Evolutionary conservation across 768 basidiomycete species (phyloP).

Genomic region (Suillus placidus): DNA sequence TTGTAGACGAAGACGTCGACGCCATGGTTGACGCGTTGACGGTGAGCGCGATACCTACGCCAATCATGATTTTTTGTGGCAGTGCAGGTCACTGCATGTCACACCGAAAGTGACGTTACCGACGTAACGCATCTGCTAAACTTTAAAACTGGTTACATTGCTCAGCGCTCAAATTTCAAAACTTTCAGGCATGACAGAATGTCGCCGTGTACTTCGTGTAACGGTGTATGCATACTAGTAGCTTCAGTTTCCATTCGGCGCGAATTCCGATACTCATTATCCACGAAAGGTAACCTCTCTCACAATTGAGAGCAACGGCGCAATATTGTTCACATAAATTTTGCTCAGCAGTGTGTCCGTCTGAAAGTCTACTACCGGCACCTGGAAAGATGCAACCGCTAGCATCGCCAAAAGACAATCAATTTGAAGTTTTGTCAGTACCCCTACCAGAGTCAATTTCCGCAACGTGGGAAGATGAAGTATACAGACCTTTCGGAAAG

Average conservation of each 20-base stretch:
- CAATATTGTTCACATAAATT: background rate
- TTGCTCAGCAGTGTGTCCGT: background rate
- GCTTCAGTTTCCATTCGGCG: background rate
- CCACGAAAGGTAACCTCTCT: background rate
- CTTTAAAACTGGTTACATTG: too few species aligned
- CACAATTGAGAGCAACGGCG: background rate
- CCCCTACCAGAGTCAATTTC: background rate
- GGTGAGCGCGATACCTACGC: background rate
- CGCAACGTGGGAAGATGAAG: background rate
- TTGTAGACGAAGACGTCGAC: conserved; percentile 11
- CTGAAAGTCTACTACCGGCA: background rate
- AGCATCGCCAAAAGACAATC: background rate
- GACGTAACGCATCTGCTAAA: too few species aligned
- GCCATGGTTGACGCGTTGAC: background rate
- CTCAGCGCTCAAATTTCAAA: too few species aligned
- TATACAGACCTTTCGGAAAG: too few species aligned
- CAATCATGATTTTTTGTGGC: too few species aligned
- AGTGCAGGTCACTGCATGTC: too few species aligned
- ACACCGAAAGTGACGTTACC: too few species aligned
- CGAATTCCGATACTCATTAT: too few species aligned
- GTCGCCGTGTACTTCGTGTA: too few species aligned
- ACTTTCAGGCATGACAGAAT: too few species aligned
- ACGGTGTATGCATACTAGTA: too few species aligned
- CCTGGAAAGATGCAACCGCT: background rate
- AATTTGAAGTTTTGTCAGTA: background rate